A percentile compares a stretch with the other conserved stretches of the same genome.
phyloP scores from a whole-genome alignment of 73 alveolate species.

The Paramecium sonneborni region DNA sequence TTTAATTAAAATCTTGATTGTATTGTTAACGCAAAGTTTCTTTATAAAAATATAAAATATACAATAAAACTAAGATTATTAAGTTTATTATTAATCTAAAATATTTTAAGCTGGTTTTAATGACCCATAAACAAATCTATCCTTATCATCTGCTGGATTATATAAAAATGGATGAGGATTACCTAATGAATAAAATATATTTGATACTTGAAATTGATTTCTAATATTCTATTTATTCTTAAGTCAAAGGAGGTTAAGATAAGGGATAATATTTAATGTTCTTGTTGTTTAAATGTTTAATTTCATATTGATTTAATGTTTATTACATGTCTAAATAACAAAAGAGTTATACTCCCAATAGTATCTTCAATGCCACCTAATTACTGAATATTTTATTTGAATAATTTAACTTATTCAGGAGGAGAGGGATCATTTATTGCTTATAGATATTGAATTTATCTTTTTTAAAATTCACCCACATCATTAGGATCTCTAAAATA shows the following conservation, averaged over 20 bases:
- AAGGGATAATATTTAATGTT: constrained; percentile 17
- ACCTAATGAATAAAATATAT: background rate
- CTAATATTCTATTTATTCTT: background rate
- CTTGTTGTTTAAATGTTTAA: background rate
- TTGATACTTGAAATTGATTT: background rate
- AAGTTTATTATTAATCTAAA: background rate
- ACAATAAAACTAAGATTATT: background rate
- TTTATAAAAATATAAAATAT: background rate
- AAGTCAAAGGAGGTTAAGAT: background rate
- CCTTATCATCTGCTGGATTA: constrained; percentile 39
- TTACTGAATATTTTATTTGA: constrained; percentile 6
- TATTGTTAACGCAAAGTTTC: background rate
- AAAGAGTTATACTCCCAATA: background rate
- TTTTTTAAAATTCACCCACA: background rate
- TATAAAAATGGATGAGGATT: constrained; percentile 40
- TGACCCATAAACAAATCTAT: constrained; percentile 18
- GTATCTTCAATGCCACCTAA: constrained; percentile 50
- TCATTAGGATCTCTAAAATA: constrained; percentile 24
- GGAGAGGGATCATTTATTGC: constrained; percentile 21
- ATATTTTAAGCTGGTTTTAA: background rate
- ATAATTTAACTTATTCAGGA: background rate
- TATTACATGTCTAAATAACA: background rate
- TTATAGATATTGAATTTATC: background rate
- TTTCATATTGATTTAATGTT: constrained; percentile 9
- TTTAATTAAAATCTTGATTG: background rate